Evolutionary conservation across 2,329 filamentous ascomycete genomes (phyloP), one percentile per base, ranked within the genome.

Genomic region (Fusarium paranaense): DNA sequence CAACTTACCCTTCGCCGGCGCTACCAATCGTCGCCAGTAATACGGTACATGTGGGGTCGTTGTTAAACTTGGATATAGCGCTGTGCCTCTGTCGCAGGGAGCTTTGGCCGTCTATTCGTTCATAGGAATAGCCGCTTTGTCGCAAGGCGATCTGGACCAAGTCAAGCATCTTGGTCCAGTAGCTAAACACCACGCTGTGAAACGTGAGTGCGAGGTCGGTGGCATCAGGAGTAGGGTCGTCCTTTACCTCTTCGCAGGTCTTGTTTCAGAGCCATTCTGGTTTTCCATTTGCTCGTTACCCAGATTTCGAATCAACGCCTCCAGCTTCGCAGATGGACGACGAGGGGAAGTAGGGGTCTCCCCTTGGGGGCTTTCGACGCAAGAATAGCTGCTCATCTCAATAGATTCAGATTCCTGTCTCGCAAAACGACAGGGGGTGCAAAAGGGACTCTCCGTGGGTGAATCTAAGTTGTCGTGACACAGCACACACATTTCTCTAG

Each of bases 21-120:
- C 76, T 80, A 0, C 73, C 80, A n/a, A 83, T 78, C 1, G 71
- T 80, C 11, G 81, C 77, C 1, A 84, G 76, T 60, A 84, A 79
- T 0, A 82, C 70, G 1, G 25, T 72, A 63, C 76, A 77, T 2
- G 20, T 0, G 0, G n/a, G 40, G 40, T 42, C 0, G 6, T 22
- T 42, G 3, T 20, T 22, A 14, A 42, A 42, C n/a, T 8, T 22
- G 1, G 40, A 7, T 14, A 42, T 42, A 0, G 40, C 6, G 0
- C 2, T 0, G 1, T 1, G n/a, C 2, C 40, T 42, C 3, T 42
- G n/a, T 22, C 1, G 11, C 22, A 42, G 40, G 11, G 40, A 42
- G 2, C 20, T 22, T 42, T 42, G 6, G 6, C 40, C 20, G 1
- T 22, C 40, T 22, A 42, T 42, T 14, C 40, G 20, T 5, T 42